Evolutionary conservation across 176 grass and related monocot genomes (phyloP), one percentile per base, ranked within the genome.

Genomic region (Leersia perrieri): DNA sequence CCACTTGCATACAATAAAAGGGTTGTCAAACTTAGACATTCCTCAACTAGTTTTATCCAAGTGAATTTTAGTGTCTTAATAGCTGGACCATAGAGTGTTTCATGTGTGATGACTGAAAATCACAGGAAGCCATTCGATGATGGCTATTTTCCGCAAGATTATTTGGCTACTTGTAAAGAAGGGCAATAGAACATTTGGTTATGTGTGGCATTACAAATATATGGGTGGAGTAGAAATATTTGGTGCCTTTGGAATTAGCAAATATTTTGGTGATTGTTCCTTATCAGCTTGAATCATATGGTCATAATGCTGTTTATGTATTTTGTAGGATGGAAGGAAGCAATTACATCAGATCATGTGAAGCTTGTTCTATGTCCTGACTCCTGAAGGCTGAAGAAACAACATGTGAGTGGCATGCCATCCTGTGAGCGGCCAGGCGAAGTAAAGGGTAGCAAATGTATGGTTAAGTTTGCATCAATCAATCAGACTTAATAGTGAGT

Each of bases 271-370:
- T 14, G 41, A 14, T 44, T 44, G 2, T 14, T 44, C 20, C 20
- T 53, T 53, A n/a, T 61, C 26, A 2, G 2, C 3, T 44, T 10
- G 29, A 78, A 51, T 65, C 7, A 32, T n/a, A n/a, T 73, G 75
- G 22, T 79, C 36, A 73, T 14, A 62, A 79, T 35, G 22, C 63
- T 60, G 4, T 34, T 20, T 90, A 3, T 36, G 32, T 90, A 3
- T 81, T 67, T 60, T 86, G 65, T 73, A 97, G 94, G 94, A 79
- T 97, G 94, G 94, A 89, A 88, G 74, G 88, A 90, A 12, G 88
- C 88, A 39, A 84, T 91, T 70, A 77, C 81, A 0, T 74, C 83
- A 1, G 90, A 97, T 47, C 94, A 97, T 63, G 90, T 97, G 28
- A 85, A 81, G 74, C 86, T 97, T 60, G 77, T 87, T 84, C 69